phyloP scores from a whole-genome alignment of 345 rosid species.

The Rubroshorea leprosula region DNA sequence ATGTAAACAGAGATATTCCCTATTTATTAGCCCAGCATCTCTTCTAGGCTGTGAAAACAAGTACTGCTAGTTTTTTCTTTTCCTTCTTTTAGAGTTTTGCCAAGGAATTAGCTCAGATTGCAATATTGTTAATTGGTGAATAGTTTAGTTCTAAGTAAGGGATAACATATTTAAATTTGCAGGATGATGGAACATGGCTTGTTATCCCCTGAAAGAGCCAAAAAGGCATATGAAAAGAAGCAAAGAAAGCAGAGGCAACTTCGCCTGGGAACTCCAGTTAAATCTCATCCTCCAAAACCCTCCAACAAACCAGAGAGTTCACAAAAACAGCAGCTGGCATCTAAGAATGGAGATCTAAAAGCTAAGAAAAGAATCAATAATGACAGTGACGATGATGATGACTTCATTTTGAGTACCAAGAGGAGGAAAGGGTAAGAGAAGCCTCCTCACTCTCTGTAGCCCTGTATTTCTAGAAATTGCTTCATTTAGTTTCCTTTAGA shows the following conservation, averaged over 20 bases:
- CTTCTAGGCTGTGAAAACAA: too few species aligned
- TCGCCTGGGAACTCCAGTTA: conserved; percentile 59
- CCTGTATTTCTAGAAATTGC: conserved; percentile 14
- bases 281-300: conserved; percentile 31
- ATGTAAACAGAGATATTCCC: too few species aligned
- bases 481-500: conserved; percentile 19
- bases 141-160: too few species aligned
- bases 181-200: conserved; percentile 99
- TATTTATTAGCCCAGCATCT: too few species aligned
- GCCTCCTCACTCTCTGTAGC: conserved; percentile 10
- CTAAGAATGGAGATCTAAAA: conserved; percentile 54
- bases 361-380: conserved; percentile 53
- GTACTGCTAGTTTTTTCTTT: too few species aligned
- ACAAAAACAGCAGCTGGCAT: conserved; percentile 44
- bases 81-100: too few species aligned
- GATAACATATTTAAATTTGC: conserved; percentile 17
- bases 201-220: conserved; percentile 69
- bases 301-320: conserved; percentile 56
- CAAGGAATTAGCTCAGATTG: too few species aligned
- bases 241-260: conserved; percentile 81
- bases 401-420: conserved; percentile 52
- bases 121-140: background rate
- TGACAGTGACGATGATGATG: conserved; percentile 44
- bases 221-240: conserved; percentile 72
- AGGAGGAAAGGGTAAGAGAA: conserved; percentile 64